Conservation (phyloP, 140 eudicot genomes). For the Stevia rebaudiana region DNA sequence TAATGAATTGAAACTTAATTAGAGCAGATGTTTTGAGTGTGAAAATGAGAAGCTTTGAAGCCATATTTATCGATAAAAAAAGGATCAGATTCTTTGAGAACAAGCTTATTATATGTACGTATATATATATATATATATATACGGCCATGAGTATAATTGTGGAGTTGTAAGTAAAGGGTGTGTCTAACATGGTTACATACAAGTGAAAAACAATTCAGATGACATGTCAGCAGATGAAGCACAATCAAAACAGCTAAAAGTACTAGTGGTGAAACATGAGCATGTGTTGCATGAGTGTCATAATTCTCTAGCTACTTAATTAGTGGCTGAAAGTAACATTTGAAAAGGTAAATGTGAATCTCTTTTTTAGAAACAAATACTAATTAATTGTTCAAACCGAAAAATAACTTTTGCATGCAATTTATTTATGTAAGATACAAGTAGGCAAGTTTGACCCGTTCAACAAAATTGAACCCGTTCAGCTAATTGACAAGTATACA, state of each 20-base stretch:
- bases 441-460: no score
- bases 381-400: background rate
- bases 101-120: background rate
- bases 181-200: background rate
- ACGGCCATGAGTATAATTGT: slow-evolving; percentile 14
- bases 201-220: background rate
- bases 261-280: background rate
- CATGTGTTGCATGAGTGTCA: no score
- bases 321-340: slow-evolving; percentile 1
- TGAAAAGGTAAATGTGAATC: background rate
- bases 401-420: no score
- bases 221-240: background rate
- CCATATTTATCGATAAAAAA: slow-evolving; percentile 8
- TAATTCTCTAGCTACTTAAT: background rate
- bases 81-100: background rate
- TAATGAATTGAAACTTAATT: background rate
- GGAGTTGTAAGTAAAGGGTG: slow-evolving; percentile 18
- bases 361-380: background rate
- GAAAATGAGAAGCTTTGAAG: background rate
- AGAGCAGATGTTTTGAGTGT: background rate
- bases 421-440: no score
- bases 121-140: no score
- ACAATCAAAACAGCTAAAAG: background rate
- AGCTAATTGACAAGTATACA: no score
- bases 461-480: no score